Evolutionary conservation across 805 yeast species (phyloP).

Genomic region (Monosporozyma yasuniensis): DNA sequence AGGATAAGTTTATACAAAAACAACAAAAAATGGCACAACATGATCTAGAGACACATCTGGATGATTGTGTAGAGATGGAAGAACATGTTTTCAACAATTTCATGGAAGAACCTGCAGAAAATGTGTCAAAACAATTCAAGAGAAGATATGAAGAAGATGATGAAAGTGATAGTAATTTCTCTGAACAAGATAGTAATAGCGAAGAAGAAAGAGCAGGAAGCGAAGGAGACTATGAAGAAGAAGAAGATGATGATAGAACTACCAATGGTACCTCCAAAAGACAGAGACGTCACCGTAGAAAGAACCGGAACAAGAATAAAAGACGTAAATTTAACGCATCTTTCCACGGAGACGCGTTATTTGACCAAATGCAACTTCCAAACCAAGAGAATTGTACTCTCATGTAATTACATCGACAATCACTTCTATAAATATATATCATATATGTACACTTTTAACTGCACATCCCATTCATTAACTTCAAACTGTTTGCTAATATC

Average conservation of each 20-base stretch:
- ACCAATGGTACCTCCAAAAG: not conserved
- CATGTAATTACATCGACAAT: not conserved
- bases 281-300: not conserved
- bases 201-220: not conserved
- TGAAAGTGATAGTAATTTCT: not conserved
- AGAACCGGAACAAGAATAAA: not conserved
- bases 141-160: not conserved
- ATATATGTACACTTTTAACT: too few relatives aligned
- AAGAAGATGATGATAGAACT: not conserved
- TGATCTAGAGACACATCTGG: constrained; percentile 7
- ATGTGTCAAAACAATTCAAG: not conserved
- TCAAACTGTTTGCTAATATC: too few relatives aligned
- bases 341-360: not conserved
- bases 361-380: not conserved
- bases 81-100: constrained; percentile 20
- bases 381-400: constrained; percentile 2
- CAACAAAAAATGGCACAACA: constrained; percentile 10
- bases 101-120: not conserved
- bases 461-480: not conserved
- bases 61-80: constrained; percentile 17
- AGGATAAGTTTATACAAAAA: constrained; percentile 14
- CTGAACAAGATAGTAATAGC: not conserved
- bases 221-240: not conserved
- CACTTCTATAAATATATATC: not conserved
- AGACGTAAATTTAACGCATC: not conserved